Evolutionary conservation across 306 rosid species (phyloP).

Genomic region (Gynostemma pentaphyllum): DNA sequence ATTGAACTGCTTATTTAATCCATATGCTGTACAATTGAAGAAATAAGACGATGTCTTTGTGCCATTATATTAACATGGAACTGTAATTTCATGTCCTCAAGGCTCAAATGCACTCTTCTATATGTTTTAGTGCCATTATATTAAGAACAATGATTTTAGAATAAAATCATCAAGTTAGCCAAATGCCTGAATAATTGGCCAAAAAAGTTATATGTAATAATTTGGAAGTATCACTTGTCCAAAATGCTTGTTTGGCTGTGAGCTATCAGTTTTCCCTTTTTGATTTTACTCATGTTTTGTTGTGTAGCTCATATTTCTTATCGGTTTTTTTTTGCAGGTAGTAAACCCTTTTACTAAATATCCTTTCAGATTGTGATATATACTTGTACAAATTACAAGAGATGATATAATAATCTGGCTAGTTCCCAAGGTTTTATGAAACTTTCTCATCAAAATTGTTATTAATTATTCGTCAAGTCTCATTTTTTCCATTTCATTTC

Average conservation of each 20-base stretch:
- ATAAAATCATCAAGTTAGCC: not conserved
- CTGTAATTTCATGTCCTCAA: not conserved
- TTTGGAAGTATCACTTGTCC: not conserved
- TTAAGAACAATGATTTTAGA: not conserved
- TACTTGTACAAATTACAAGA: not conserved
- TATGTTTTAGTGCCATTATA: not conserved
- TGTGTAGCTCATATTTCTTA: not conserved
- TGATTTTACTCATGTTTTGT: not conserved
- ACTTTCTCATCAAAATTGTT: not conserved
- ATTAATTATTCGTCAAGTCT: not conserved
- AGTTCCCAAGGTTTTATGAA: not conserved
- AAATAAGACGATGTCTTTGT: not conserved
- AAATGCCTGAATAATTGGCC: not conserved
- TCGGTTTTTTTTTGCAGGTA: constrained; percentile 56
- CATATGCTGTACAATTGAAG: not conserved
- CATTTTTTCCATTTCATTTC: not conserved
- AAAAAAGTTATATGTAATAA: not conserved
- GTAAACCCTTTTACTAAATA: constrained; percentile 97
- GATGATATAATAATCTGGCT: not conserved
- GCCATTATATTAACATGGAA: not conserved
- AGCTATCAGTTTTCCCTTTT: not conserved
- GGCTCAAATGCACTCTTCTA: not conserved
- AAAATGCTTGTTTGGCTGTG: not conserved
- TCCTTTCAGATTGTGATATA: constrained; percentile 38
- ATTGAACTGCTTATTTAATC: not conserved